These are phyloP conservation scores for Monilinia laxa DNA, from an alignment of 2,329 filamentous ascomycete species.

Conservation along the genomic window DNA sequence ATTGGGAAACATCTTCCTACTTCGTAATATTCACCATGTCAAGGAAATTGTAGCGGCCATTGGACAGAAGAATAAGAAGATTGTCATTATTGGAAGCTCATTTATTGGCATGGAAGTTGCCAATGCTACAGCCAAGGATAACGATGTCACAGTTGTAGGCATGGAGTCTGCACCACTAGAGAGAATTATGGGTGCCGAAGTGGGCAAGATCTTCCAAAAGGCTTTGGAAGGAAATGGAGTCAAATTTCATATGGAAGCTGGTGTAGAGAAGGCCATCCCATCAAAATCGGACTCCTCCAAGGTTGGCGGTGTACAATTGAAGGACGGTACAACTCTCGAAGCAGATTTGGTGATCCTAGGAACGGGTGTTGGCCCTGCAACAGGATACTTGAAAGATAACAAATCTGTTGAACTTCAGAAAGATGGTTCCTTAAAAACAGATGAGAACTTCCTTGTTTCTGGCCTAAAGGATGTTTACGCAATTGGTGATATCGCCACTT, in stretches of 20 bases:
- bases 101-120: constrained; percentile 99
- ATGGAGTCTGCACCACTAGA: constrained; percentile 86
- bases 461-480: constrained; percentile 84
- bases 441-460: constrained; percentile 74
- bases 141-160: constrained; percentile 82
- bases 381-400: constrained; percentile 76
- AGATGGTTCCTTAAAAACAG: constrained; percentile 82
- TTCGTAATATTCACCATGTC: constrained; percentile 75
- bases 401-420: constrained; percentile 66
- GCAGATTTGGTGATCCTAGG: constrained; percentile 91
- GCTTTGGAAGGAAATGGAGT: constrained; percentile 81
- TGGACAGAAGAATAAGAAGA: constrained; percentile 82
- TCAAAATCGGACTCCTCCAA: constrained; percentile 64
- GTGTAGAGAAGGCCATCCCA: constrained; percentile 79
- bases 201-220: constrained; percentile 78
- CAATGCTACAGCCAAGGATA: constrained; percentile 75
- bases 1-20: constrained; percentile 80
- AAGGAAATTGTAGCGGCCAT: constrained; percentile 77
- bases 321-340: constrained; percentile 79
- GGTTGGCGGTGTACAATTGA: constrained; percentile 78
- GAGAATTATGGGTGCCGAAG: constrained; percentile 76
- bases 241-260: constrained; percentile 80
- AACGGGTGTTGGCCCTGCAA: constrained; percentile 83
- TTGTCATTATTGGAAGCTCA: constrained; percentile 86
- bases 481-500: constrained; percentile 92